Evolutionary conservation across 2,329 filamentous ascomycete genomes (phyloP).

Genomic region (Gaeumannomyces sp.): DNA sequence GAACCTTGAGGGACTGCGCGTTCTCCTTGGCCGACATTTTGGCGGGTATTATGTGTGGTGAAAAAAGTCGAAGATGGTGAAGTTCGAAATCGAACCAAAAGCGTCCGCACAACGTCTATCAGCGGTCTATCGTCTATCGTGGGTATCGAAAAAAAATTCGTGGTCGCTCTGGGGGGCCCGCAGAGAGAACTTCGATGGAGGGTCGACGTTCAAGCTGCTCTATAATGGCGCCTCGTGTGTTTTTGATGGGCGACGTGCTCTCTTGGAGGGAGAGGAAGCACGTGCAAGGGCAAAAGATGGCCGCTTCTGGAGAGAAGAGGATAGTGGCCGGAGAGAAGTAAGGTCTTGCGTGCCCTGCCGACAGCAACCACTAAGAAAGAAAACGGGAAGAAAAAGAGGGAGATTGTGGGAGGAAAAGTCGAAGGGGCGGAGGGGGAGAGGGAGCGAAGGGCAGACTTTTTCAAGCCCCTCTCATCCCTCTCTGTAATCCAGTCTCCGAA

Average conservation of each 20-base stretch:
- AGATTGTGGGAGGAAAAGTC: constrained; percentile 5
- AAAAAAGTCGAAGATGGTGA: not conserved
- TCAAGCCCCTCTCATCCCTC: not conserved
- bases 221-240: constrained; percentile 4
- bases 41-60: constrained; percentile 15
- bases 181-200: constrained; percentile 11
- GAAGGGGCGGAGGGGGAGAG: constrained; percentile 3
- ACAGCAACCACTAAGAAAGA: constrained; percentile 7
- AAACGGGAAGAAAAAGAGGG: constrained; percentile 8
- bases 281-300: not conserved
- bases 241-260: constrained; percentile 2
- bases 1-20: constrained; percentile 56
- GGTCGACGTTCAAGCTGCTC: constrained; percentile 8
- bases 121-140: constrained; percentile 7
- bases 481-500: constrained; percentile 6
- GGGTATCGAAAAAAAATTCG: constrained; percentile 11
- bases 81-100: constrained; percentile 8
- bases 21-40: constrained; percentile 44
- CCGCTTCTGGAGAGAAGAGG: constrained; percentile 3
- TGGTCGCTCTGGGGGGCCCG: constrained; percentile 7
- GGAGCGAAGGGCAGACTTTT: constrained; percentile 7
- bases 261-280: constrained; percentile 6
- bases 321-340: constrained; percentile 4
- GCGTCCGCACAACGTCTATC: constrained; percentile 3
- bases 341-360: constrained; percentile 6